phyloP scores from a whole-genome alignment of 805 yeast genomes.

The Candida manassasensis region DNA sequence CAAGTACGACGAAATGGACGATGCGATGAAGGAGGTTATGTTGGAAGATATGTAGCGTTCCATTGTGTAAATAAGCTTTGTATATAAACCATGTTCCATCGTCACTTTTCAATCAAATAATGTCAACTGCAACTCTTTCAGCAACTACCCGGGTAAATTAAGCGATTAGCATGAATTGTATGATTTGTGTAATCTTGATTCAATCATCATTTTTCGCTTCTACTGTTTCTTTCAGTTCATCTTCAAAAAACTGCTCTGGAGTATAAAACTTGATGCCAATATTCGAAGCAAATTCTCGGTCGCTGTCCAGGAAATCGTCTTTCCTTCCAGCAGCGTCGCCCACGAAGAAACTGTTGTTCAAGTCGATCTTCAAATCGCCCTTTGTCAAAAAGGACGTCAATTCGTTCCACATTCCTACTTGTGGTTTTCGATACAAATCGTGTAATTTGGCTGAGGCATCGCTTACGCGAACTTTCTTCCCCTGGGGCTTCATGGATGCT shows the following conservation, averaged over 20 bases:
- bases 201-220: too few species aligned
- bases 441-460: conserved; percentile 25
- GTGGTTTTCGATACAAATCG: conserved; percentile 62
- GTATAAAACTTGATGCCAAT: conserved; percentile 50
- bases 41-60: conserved; percentile 14
- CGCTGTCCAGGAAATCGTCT: conserved; percentile 77
- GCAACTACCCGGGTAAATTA: too few species aligned
- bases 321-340: conserved; percentile 96
- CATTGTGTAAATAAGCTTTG: too few species aligned
- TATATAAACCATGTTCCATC: too few species aligned
- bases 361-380: conserved; percentile 29
- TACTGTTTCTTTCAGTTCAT: too few species aligned
- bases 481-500: conserved; percentile 51
- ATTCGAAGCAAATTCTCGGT: conserved; percentile 60
- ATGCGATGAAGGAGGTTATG: conserved; percentile 15
- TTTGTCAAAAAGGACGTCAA: conserved; percentile 37
- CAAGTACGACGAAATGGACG: conserved; percentile 19
- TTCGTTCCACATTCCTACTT: conserved; percentile 68
- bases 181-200: too few species aligned
- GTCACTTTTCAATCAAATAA: too few species aligned
- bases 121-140: too few species aligned
- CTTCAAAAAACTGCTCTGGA: conserved; percentile 65
- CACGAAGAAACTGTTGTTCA: conserved; percentile 55
- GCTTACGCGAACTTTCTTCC: conserved; percentile 15
- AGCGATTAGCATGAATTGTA: too few species aligned